These are phyloP conservation scores for Trichoderma reesei DNA, from an alignment of 495 filamentous ascomycete species.

Conservation along the genomic window DNA sequence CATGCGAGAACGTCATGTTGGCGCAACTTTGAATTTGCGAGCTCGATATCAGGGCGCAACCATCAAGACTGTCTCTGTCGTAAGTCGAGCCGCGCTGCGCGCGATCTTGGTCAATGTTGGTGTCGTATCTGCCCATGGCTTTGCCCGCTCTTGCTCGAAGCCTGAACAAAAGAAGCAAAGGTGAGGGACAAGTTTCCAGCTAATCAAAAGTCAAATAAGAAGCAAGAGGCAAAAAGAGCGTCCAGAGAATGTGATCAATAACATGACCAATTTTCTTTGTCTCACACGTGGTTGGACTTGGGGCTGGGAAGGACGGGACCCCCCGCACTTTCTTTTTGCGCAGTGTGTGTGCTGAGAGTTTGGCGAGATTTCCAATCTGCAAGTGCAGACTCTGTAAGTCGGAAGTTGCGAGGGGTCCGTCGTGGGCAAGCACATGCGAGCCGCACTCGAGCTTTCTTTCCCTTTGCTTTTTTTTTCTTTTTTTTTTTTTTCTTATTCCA, in stretches of 20 bases:
- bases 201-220: background rate
- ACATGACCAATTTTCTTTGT: constrained; percentile 1
- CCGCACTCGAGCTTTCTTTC: too few relatives aligned
- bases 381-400: too few relatives aligned
- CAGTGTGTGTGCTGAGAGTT: background rate
- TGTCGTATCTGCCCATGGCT: background rate
- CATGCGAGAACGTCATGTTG: too few relatives aligned
- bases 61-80: too few relatives aligned
- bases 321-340: background rate
- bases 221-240: background rate
- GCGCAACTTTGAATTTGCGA: too few relatives aligned
- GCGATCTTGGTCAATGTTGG: too few relatives aligned
- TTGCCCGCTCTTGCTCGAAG: background rate
- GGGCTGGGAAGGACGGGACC: background rate
- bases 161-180: background rate
- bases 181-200: background rate
- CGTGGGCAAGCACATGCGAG: too few relatives aligned
- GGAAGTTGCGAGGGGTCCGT: too few relatives aligned
- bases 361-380: background rate
- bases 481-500: too few relatives aligned
- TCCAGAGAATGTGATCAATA: background rate
- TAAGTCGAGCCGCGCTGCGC: too few relatives aligned
- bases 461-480: too few relatives aligned
- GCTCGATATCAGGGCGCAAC: too few relatives aligned
- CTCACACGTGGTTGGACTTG: background rate